Evolutionary conservation across 2,329 filamentous ascomycete genomes (phyloP).

Genomic region (Escovopsis sp.): DNA sequence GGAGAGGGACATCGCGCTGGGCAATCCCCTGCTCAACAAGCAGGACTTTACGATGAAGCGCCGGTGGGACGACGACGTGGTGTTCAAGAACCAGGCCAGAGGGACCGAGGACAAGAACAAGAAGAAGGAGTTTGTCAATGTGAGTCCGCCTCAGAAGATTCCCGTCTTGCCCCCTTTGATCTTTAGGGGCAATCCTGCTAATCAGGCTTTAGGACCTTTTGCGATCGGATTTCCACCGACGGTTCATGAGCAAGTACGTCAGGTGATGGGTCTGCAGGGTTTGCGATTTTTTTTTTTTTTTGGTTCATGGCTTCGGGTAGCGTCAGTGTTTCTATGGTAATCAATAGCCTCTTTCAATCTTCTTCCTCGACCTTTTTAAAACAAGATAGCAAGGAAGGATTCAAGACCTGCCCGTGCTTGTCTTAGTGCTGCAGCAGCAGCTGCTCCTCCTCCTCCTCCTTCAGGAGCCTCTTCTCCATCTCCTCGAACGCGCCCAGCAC

Average conservation of each 20-base stretch:
- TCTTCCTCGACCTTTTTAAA: too few species aligned
- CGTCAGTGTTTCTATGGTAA: background rate
- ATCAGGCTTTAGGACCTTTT: conserved; percentile 51
- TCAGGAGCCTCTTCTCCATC: conserved; percentile 56
- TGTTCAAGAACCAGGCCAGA: conserved; percentile 96
- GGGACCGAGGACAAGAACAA: conserved; percentile 84
- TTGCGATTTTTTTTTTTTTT: background rate
- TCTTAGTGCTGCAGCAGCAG: conserved; percentile 18
- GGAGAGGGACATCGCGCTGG: conserved; percentile 77
- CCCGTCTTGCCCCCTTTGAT: background rate
- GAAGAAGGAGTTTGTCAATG: conserved; percentile 93
- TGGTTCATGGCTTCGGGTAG: background rate
- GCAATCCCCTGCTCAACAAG: conserved; percentile 85
- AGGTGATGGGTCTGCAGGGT: conserved; percentile 21
- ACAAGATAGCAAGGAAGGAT: background rate
- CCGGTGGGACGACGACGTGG: conserved; percentile 95
- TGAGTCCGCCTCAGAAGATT: conserved; percentile 27
- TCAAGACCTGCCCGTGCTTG: conserved; percentile 4
- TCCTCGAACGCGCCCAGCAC: conserved; percentile 62
- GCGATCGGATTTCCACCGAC: conserved; percentile 91
- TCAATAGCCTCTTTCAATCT: background rate
- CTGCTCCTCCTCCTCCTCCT: too few species aligned
- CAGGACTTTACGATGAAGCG: conserved; percentile 81
- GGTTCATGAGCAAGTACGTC: conserved; percentile 73
- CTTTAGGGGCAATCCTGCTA: conserved; percentile 2